Base-by-base conservation (phyloP, 441 rosid genomes). In the Heliophila coronopifolia region DNA sequence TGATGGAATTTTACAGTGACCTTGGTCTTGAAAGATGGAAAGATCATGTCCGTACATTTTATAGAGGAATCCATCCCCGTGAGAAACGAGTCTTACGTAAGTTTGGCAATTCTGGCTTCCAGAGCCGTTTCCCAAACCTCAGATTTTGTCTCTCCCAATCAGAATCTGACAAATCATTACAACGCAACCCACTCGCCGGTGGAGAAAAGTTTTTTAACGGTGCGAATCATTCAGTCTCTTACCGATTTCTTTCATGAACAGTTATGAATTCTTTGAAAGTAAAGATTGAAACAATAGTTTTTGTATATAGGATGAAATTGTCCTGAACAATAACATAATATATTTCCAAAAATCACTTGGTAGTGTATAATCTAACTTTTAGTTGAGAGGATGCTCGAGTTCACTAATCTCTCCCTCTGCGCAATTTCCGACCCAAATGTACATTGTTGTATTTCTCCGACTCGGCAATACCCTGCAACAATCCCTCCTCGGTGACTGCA, bases 401-500 rank as follows among this genome's bases (percentile, higher is more conserved):
- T 74, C 89, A 52, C 73, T 77, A 34, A 79, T 55, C 73, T 92
- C 94, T 14, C 84, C 91, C 1, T 73, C 67, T 35, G 64, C 69
- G 49, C 92, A 85, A 50, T 67, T 73, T 6, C 88, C 87, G 4
- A 85, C 89, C 80, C 77, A 76, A 63, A 83, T 34, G 63, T 77
- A 72, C 87, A 92, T 57, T 3, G 68, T 63, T 18, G 74, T 41
- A 36, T 75, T 59, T 59, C 71, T 79, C 8, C 70, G 63, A 19
- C 81, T 58, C 6, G 88, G 87, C 50, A 92, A 45, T 40, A 88
- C 63, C 66, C 84, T 78, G 70, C 94, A 88, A 32, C 92, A 88
- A 46, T 92, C 88, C 63, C 92, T 81, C 51, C 90, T 85, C 2
- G 89, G 87, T 25, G 94, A 76, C 94, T 88, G 84, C 74, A 44